Evolutionary conservation across 2,329 filamentous ascomycete genomes (phyloP).

Genomic region (Neofusicoccum laricinum): DNA sequence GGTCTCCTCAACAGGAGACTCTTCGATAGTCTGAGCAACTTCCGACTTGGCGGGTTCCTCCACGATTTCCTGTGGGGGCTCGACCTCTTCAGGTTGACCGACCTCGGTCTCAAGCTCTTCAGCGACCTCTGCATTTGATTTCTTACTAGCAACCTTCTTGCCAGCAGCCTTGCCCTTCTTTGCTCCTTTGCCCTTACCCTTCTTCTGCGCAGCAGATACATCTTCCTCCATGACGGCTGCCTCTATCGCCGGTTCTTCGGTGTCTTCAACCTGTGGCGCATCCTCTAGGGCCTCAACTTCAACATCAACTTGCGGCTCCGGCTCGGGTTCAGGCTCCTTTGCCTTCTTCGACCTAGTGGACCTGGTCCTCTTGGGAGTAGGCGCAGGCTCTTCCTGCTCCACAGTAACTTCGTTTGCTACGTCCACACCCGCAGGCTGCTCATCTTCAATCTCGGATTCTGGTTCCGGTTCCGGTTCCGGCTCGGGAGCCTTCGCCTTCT

Average conservation of each 20-base stretch:
- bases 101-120: neutral
- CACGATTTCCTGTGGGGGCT: neutral
- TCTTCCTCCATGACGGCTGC: neutral
- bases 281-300: slow-evolving; percentile 21
- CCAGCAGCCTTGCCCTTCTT: slow-evolving; percentile 6
- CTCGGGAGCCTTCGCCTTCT: neutral
- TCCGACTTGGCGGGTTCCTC: neutral
- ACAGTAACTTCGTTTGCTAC: neutral
- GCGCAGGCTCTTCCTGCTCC: neutral
- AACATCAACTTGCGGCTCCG: slow-evolving; percentile 20
- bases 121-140: neutral
- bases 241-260: slow-evolving; percentile 23
- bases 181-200: neutral
- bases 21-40: neutral
- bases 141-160: neutral
- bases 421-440: neutral
- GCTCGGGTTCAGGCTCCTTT: neutral
- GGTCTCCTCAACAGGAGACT: neutral
- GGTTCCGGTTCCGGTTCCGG: slow-evolving; percentile 14
- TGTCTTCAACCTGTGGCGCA: slow-evolving; percentile 23
- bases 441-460: neutral
- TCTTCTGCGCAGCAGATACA: neutral
- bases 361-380: neutral
- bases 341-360: neutral
- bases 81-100: neutral